Evolutionary conservation across 768 basidiomycete genomes (phyloP), one percentile per base, ranked within the genome.

Genomic region (Boletus rufocinnamomeus): DNA sequence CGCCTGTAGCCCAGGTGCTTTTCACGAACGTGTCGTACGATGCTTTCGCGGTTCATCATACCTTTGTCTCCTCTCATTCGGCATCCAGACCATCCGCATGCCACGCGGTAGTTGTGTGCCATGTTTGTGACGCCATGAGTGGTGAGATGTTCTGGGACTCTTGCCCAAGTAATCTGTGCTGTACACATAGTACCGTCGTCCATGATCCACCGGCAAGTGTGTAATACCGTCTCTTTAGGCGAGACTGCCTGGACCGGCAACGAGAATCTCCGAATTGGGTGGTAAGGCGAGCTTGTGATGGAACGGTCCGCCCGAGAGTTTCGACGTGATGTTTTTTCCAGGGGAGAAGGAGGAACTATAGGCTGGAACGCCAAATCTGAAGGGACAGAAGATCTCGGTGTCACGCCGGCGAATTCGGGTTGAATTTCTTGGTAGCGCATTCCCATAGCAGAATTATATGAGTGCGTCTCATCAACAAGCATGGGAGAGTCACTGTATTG

Each of bases 41-140:
- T 60, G 10, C 54, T 56, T 38, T 69, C 57, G 2, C 68, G 64
- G 0, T 66, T 68, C 19, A 70, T 46, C 14, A 0, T 4, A 2
- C 0, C 1, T 9, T 21, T 48, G 2, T 23, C 23, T n/a, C 47
- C 45, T 30, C 45, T 53, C 11, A 49, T 32, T 17, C 32, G 34
- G 28, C 67, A 68, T 1, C 47, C 50, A 0, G 6, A 1, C 67
- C 67, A 69, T 27, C n/a, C 16, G 14, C 69, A 69, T 0, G 1
- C 0, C 14, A 66, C 2, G 0, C 0, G 41, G 8, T 1, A 0
- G 2, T 40, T 0, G 21, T 30, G 32, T 14, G 25, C 0, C 41
- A 52, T 19, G 0, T 57, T 50, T 7, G 13, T 35, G 30, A 69
- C 11, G 0, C 50, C 50, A 13, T 34, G 32, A 34, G 32, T 34